A percentile compares a stretch with the other conserved stretches of the same genome.
Conservation (phyloP, 805 yeast species). For the Kuraishia borneana region DNA sequence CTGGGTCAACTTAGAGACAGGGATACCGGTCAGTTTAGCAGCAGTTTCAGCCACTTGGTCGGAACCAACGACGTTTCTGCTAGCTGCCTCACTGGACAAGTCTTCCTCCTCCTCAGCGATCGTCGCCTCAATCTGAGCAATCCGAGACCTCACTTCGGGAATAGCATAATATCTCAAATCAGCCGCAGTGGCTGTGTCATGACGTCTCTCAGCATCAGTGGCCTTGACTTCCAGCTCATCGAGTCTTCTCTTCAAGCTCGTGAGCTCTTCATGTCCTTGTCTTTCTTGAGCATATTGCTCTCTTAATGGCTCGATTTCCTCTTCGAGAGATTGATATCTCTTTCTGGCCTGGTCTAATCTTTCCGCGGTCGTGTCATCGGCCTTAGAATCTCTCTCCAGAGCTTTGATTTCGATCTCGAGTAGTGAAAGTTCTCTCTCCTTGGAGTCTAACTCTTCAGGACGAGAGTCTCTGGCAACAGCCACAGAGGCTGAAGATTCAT, state of each 20-base stretch:
- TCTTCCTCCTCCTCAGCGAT: constrained; percentile 61
- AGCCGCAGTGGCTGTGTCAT: constrained; percentile 89
- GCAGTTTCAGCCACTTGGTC: constrained; percentile 54
- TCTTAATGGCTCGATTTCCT: constrained; percentile 73
- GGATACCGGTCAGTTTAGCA: constrained; percentile 93
- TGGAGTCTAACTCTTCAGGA: constrained; percentile 90
- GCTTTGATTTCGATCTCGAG: constrained; percentile 95
- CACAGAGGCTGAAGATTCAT: constrained; percentile 93
- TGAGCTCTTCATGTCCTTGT: constrained; percentile 83
- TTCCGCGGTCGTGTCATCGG: constrained; percentile 75
- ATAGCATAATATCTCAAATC: constrained; percentile 95
- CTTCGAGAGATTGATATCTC: constrained; percentile 74
- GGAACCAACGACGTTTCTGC: constrained; percentile 82
- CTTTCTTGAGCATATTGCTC: constrained; percentile 82
- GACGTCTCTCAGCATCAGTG: constrained; percentile 92
- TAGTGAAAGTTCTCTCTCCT: constrained; percentile 86
- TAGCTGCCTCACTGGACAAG: constrained; percentile 42
- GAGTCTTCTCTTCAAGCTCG: constrained; percentile 77
- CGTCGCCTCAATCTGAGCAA: constrained; percentile 60
- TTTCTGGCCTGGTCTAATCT: constrained; percentile 71
- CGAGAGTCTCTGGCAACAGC: constrained; percentile 98
- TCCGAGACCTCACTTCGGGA: constrained; percentile 77
- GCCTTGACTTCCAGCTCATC: constrained; percentile 93
- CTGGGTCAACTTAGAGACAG: constrained; percentile 87
- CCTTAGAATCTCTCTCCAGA: constrained; percentile 87